phyloP scores from a whole-genome alignment of 1,284 basidiomycete species.

The Ganoderma meredithae region DNA sequence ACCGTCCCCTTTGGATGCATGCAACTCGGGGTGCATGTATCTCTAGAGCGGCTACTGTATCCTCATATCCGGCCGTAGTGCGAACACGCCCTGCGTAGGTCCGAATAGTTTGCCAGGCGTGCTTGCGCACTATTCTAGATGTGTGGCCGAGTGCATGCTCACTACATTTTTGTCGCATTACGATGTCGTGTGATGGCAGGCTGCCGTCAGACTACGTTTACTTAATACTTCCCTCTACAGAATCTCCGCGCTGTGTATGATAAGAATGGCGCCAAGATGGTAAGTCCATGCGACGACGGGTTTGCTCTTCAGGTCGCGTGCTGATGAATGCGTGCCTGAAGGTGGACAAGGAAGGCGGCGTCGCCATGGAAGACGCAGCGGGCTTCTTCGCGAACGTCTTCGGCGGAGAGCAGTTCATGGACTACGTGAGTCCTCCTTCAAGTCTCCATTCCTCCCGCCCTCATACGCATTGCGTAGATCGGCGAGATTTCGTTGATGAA shows the following conservation, averaged over 20 bases:
- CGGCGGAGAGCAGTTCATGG: constrained; percentile 86
- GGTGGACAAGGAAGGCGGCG: constrained; percentile 75
- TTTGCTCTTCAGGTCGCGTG: not conserved
- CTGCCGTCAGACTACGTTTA: constrained; percentile 8
- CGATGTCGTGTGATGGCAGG: too few relatives aligned
- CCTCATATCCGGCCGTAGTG: not conserved
- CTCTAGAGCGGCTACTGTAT: not conserved
- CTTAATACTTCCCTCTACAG: constrained; percentile 47
- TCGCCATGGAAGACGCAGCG: constrained; percentile 84
- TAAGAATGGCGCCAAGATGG: constrained; percentile 92
- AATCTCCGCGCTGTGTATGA: constrained; percentile 93
- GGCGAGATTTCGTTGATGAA: constrained; percentile 95
- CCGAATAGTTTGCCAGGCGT: not conserved
- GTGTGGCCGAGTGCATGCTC: too few relatives aligned
- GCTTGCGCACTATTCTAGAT: not conserved
- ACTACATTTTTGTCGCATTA: too few relatives aligned
- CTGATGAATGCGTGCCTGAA: constrained; percentile 36
- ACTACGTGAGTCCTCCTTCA: constrained; percentile 70
- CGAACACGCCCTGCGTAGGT: not conserved
- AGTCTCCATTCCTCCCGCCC: not conserved
- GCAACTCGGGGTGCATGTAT: not conserved
- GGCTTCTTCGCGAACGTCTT: constrained; percentile 94
- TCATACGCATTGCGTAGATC: constrained; percentile 58
- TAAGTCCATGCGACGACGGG: constrained; percentile 40
- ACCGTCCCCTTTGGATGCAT: not conserved